Percentiles rank a stretch among this genome's conserved stretches.
These are phyloP conservation scores for Penicillium dipodomyicola DNA, from an alignment of 495 filamentous ascomycete genomes.

Conservation along the genomic window DNA sequence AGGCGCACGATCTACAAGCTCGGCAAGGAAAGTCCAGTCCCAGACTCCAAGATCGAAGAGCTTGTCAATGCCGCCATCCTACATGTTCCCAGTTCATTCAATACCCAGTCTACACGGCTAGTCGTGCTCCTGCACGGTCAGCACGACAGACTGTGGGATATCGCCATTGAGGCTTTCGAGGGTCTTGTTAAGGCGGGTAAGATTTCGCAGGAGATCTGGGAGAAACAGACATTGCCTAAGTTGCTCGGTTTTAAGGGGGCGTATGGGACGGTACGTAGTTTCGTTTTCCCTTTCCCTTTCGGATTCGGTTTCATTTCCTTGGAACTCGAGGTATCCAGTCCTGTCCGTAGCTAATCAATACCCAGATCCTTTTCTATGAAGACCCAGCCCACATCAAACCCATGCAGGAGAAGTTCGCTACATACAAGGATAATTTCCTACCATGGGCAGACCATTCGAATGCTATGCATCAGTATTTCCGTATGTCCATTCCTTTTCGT, in stretches of 20 bases:
- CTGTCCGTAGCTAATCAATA: background rate
- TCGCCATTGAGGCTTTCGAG: conserved; percentile 41
- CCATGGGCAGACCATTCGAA: conserved; percentile 52
- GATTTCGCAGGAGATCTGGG: conserved; percentile 41
- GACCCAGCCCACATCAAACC: conserved; percentile 44
- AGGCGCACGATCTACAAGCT: conserved; percentile 53
- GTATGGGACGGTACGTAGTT: conserved; percentile 46
- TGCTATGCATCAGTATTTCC: conserved; percentile 56
- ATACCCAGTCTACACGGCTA: conserved; percentile 53
- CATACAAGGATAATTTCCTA: conserved; percentile 45
- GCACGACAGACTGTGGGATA: conserved; percentile 53
- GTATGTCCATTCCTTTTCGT: conserved; percentile 26
- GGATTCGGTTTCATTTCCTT: background rate
- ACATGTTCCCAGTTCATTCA: conserved; percentile 52
- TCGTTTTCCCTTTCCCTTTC: background rate
- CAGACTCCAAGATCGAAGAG: conserved; percentile 50
- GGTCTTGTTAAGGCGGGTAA: conserved; percentile 33
- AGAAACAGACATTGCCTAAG: conserved; percentile 47
- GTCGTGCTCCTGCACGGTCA: conserved; percentile 48
- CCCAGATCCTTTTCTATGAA: conserved; percentile 53
- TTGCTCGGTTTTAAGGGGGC: conserved; percentile 44
- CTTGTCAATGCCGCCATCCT: conserved; percentile 49
- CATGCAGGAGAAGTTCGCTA: conserved; percentile 44
- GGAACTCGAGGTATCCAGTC: background rate
- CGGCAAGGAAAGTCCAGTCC: conserved; percentile 42